Percentiles rank a stretch among this genome's conserved stretches.
These are phyloP conservation scores for Scopulariopsis brevicaulis DNA, from an alignment of 2,329 filamentous ascomycete species.

Conservation along the genomic window DNA sequence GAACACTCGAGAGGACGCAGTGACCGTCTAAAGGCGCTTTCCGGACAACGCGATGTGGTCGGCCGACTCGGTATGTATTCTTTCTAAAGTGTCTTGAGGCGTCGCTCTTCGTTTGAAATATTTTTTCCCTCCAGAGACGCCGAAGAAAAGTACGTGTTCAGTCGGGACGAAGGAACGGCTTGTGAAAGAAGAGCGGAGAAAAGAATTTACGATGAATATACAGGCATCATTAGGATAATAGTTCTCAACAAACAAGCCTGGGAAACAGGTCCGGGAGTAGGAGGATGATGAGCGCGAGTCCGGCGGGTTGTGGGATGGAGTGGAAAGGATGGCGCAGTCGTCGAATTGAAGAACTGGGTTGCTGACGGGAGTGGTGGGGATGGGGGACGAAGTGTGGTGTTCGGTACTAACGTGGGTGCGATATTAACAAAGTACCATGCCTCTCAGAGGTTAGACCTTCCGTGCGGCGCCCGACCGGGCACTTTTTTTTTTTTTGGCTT, in stretches of 20 bases:
- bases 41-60: not conserved
- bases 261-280: not conserved
- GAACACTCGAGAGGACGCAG: not conserved
- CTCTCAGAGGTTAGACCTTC: not conserved
- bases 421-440: not conserved
- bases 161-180: slow-evolving; percentile 1
- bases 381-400: not conserved
- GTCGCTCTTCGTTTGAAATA: not conserved
- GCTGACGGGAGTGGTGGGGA: not conserved
- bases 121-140: slow-evolving; percentile 4
- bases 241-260: slow-evolving; percentile 3
- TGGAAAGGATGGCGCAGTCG: not conserved
- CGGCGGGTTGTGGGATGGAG: not conserved
- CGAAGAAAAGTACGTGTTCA: slow-evolving; percentile 1
- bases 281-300: not conserved
- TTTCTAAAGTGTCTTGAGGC: not conserved
- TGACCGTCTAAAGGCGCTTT: not conserved
- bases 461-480: not conserved
- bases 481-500: too few relatives aligned
- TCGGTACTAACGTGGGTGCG: not conserved
- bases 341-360: not conserved
- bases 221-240: slow-evolving; percentile 15
- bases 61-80: not conserved
- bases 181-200: slow-evolving; percentile 2
- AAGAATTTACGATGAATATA: slow-evolving; percentile 13